Evolutionary conservation across 176 grass and related monocot species (phyloP).

Genomic region (Triticum monococcum): DNA sequence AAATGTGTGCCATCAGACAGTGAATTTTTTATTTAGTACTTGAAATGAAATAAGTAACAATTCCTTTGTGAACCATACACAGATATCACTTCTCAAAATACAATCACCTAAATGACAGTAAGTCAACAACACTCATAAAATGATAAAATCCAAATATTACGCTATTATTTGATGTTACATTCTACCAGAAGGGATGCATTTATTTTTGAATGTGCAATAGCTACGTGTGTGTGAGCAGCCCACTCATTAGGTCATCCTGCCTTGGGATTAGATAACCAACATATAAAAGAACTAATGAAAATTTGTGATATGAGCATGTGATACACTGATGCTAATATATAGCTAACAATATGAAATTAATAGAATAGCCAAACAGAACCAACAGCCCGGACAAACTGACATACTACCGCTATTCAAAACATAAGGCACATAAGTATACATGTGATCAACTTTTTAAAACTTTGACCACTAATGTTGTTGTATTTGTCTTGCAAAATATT

Average conservation of each 20-base stretch:
- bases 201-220: not conserved
- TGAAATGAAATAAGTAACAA: not conserved
- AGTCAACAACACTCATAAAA: not conserved
- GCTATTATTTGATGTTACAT: not conserved
- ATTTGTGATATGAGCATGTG: not conserved
- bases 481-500: no score
- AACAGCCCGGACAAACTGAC: not conserved
- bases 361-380: not conserved
- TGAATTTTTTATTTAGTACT: not conserved
- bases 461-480: no score
- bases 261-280: not conserved
- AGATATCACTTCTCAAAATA: not conserved
- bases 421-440: no score
- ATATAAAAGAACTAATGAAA: not conserved
- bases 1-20: not conserved
- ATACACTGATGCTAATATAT: constrained; percentile 2
- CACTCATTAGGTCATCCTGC: constrained; percentile 1
- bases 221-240: not conserved
- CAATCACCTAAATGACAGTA: not conserved
- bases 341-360: not conserved
- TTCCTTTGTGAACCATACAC: constrained; percentile 2
- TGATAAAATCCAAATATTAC: not conserved
- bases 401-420: not conserved
- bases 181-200: not conserved
- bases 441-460: no score